Base-by-base conservation (phyloP, 2,329 filamentous ascomycete species). In the Tolypocladium sp. region DNA sequence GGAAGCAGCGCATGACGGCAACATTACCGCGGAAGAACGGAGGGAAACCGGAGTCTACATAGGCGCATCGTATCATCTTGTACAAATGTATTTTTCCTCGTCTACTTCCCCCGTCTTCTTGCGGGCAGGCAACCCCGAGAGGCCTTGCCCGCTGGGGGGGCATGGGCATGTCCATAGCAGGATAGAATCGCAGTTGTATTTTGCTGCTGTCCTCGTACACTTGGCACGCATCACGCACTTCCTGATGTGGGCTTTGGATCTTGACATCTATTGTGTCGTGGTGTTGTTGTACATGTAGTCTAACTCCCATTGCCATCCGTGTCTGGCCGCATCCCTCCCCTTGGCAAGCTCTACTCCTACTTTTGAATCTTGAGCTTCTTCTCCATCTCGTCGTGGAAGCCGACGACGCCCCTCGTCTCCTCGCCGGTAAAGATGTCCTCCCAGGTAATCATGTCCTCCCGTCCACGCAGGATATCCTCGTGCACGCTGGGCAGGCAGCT, bases 321-420 rank as follows among this genome's bases (percentile, higher is more conserved):
- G 25, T 30, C 15, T 30, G 13, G 44, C 42, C 15, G 25, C 27
- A 30, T 30, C 22, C 46, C 7, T 33, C 27, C 30, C 15, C 46
- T n/a, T n/a, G 46, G n/a, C 46, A 12, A n/a, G 30, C 27, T 37
- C 30, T 13, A 5, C 52, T 12, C 9, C 55, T 56, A 46, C 41
- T 33, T 44, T 22, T 71, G 66, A 72, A 97, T 95, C 82, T 87
- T 89, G 75, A 96, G 79, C 82, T 91, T 91, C 75, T 85, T 84
- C 85, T 97, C 93, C 86, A 97, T 92, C 84, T 97, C 93, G 59
- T 91, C 88, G 68, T 97, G 92, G 76, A 97, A 87, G 57, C 87
- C 85, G 30, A 87, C 84, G 49, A 85, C 78, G 62, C 84, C 82
- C 67, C 86, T 82, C 71, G 85, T 82, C 74, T 93, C 91, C 66